Conservation (phyloP, 75 land plant genomes). For the Cryptomeria japonica region DNA sequence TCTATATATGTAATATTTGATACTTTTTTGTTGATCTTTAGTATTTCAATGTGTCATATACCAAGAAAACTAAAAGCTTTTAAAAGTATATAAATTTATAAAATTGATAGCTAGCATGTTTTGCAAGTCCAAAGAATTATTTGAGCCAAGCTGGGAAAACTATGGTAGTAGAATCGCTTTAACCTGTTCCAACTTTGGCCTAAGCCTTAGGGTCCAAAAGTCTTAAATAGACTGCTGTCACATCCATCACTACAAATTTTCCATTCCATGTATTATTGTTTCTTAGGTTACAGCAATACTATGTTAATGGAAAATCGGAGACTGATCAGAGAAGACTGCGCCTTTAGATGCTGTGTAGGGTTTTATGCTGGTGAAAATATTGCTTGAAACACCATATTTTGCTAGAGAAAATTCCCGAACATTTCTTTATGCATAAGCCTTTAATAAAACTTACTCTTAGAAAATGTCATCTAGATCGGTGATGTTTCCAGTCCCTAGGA, state of each 20-base stretch:
- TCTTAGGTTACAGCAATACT: not conserved
- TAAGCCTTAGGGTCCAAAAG: not conserved
- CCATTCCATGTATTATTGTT: not conserved
- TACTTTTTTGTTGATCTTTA: not conserved
- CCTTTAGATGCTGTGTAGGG: not conserved
- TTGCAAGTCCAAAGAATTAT: not conserved
- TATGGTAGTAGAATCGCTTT: not conserved
- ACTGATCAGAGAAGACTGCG: not conserved
- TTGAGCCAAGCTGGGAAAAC: not conserved
- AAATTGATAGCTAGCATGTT: not conserved
- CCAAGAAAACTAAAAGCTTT: not conserved
- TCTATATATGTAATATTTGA: not conserved
- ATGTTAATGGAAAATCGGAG: not conserved
- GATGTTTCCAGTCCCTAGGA: not conserved
- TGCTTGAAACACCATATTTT: not conserved
- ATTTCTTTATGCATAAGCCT: not conserved
- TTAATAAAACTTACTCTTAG: constrained; percentile 1
- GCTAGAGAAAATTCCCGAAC: not conserved
- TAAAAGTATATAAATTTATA: not conserved
- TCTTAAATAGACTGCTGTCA: not conserved
- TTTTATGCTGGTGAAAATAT: not conserved
- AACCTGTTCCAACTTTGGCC: not conserved
- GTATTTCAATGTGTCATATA: not conserved
- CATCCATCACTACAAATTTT: not conserved
- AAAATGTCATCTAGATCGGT: not conserved